These are phyloP conservation scores for Daphne laureola DNA, from an alignment of 441 rosid genomes.

Conservation along the genomic window DNA sequence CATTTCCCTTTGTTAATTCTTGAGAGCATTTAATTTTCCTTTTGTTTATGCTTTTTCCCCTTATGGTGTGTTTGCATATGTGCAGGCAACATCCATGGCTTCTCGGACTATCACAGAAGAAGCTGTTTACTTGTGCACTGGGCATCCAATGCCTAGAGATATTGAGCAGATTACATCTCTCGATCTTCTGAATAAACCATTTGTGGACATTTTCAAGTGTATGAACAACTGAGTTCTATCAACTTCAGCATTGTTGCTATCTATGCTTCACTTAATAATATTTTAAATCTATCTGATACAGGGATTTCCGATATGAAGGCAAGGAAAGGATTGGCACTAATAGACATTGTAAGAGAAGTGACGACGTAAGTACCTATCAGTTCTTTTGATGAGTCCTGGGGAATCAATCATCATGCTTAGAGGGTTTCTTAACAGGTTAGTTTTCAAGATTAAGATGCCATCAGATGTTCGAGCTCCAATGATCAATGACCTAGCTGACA, in stretches of 20 bases:
- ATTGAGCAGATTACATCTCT: slow-evolving; percentile 78
- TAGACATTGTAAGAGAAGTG: slow-evolving; percentile 77
- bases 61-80: slow-evolving; percentile 12
- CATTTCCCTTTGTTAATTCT: too few species aligned
- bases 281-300: slow-evolving; percentile 18
- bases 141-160: slow-evolving; percentile 90
- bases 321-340: slow-evolving; percentile 86
- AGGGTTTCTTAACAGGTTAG: slow-evolving; percentile 50
- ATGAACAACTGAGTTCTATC: slow-evolving; percentile 12
- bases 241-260: slow-evolving; percentile 1
- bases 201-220: slow-evolving; percentile 62
- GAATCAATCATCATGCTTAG: slow-evolving; percentile 25
- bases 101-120: slow-evolving; percentile 75
- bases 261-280: slow-evolving; percentile 2
- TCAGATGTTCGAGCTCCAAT: slow-evolving; percentile 65
- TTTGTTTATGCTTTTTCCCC: slow-evolving; percentile 1
- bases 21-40: not conserved
- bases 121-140: slow-evolving; percentile 86
- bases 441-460: slow-evolving; percentile 86
- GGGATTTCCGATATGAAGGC: slow-evolving; percentile 79
- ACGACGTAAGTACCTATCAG: slow-evolving; percentile 39
- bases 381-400: slow-evolving; percentile 6
- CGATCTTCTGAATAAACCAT: slow-evolving; percentile 85
- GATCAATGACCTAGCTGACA: slow-evolving; percentile 84
- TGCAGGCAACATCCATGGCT: slow-evolving; percentile 98